These are phyloP conservation scores for Pseudoscleropodium purum DNA, from an alignment of 225 moss, liverwort and hornwort genomes.

Conservation along the genomic window DNA sequence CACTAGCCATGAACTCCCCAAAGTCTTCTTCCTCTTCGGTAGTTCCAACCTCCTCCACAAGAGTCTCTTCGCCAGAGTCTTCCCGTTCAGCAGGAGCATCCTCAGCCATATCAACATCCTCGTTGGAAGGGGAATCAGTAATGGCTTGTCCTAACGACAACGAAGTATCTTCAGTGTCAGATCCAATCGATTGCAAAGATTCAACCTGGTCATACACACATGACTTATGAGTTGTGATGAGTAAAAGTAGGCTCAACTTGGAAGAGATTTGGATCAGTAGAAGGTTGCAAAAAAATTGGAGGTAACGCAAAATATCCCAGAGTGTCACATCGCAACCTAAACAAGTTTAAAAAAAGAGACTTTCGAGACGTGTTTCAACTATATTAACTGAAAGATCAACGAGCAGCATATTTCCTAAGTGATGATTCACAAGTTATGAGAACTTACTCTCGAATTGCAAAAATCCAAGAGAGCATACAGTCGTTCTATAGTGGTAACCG, in stretches of 20 bases:
- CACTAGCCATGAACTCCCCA: constrained; percentile 80
- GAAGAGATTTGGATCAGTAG: not conserved
- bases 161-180: constrained; percentile 4
- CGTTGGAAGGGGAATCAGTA: constrained; percentile 21
- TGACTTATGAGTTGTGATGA: not conserved
- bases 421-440: not conserved
- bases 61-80: not conserved
- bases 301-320: not conserved
- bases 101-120: constrained; percentile 1
- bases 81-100: not conserved
- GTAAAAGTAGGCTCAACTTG: not conserved
- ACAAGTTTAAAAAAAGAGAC: not conserved
- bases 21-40: constrained; percentile 72
- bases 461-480: constrained; percentile 80
- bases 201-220: constrained; percentile 40
- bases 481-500: constrained; percentile 54
- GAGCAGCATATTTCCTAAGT: not conserved
- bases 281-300: not conserved
- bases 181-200: constrained; percentile 40
- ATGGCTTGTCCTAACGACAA: constrained; percentile 4
- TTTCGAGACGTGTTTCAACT: not conserved
- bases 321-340: not conserved
- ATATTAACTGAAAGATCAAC: not conserved
- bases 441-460: constrained; percentile 71
- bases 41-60: constrained; percentile 35